Percentiles rank a stretch among this genome's conserved stretches.
Evolutionary conservation across 345 rosid species (phyloP).

Genomic region (Adansonia digitata): DNA sequence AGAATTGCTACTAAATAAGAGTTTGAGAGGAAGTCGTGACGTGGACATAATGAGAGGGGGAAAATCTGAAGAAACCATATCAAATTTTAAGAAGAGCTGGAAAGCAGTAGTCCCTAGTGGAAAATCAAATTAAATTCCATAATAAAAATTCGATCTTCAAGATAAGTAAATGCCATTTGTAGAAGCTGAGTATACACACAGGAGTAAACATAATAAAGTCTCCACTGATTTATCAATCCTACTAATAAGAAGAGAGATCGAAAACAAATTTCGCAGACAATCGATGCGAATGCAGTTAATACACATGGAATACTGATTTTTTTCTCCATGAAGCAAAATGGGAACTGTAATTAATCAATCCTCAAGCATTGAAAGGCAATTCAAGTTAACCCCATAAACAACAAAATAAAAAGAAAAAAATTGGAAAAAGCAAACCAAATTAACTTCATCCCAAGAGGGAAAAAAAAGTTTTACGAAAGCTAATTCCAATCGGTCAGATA

Average conservation of each 20-base stretch:
- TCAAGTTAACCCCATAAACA: neutral
- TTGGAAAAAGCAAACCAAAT: neutral
- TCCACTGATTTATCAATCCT: neutral
- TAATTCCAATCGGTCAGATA: neutral
- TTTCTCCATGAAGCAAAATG: neutral
- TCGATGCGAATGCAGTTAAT: neutral
- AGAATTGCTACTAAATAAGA: neutral
- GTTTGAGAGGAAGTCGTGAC: too few relatives aligned
- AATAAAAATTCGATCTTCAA: neutral
- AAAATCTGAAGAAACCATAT: neutral
- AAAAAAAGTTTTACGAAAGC: neutral
- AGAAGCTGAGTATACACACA: neutral
- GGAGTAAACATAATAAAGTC: neutral
- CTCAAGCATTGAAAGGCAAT: neutral
- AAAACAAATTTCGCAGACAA: neutral
- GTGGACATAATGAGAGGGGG: neutral
- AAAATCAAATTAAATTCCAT: neutral
- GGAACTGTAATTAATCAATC: neutral
- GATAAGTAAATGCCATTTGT: neutral
- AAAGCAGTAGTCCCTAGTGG: neutral
- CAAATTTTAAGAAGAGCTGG: neutral
- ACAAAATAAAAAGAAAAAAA: neutral
- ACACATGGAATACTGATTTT: neutral
- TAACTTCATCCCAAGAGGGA: neutral
- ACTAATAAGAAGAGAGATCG: neutral